Base-by-base conservation (phyloP, 257 asterid genomes). In the Thymus quinquecostatus region DNA sequence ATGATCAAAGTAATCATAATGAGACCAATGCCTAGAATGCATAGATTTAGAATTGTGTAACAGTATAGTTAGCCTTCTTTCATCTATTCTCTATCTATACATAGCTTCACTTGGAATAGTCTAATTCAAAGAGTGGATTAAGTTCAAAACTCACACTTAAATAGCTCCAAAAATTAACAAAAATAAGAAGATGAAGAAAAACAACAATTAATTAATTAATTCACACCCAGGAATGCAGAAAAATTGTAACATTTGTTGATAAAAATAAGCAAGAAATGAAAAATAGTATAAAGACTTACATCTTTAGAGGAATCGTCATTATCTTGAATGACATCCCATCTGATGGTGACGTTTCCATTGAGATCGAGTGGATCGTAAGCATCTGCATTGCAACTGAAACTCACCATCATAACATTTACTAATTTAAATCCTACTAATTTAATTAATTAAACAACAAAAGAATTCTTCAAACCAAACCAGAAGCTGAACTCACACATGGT, bases 291-390 rank as follows among this genome's bases (percentile, higher is more conserved):
- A 41, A 8, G 44, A 62, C 90, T 75, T 82, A 89, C 98, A 69
- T 79, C 78, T 63, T 83, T 87, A 1, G 75, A 70, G 14, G 65
- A 80, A 29, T 59, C 88, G 1, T 59, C 83, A 28, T 55, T 72
- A 2, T 79, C 86, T 43, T 72, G 79, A 57, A 86, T 33, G 55
- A 92, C 72, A 72, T 92, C 98, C 98, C 98, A 92, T 75, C 79
- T 79, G 76, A 92, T 78, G 0, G 94, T 89, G 63, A 92, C 70
- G 83, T 89, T 86, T 44, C 96, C 96, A 58, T 77, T 70, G 3
- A 96, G 98, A 82, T 92, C 98, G 88, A 92, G 64, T 32, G 90
- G 78, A 79, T 89, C 98, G 69, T 83, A 92, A 13, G 88, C 91
- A 85, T 82, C 98, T 89, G 96, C 96, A 87, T 66, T 63, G 64